Evolutionary conservation across 192 early-diverging fungal genomes (phyloP).

Genomic region (Piromyces finnis): DNA sequence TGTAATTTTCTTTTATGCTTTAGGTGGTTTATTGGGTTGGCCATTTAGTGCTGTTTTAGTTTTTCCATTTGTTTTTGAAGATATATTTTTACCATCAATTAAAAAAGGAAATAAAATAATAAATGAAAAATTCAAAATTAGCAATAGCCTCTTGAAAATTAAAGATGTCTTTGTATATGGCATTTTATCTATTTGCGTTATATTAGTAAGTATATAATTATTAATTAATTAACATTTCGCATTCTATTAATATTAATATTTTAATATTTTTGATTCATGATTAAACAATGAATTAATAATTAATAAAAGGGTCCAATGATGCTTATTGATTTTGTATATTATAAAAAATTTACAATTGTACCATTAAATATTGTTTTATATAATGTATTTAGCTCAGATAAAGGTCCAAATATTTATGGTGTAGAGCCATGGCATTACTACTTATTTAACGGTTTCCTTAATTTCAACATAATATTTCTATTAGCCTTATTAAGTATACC

Average conservation of each 20-base stretch:
- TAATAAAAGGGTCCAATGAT: slow-evolving; percentile 30
- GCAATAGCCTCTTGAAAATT: background rate
- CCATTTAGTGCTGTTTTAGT: slow-evolving; percentile 65
- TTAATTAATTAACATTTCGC: no score
- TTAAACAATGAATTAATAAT: background rate
- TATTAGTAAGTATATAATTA: background rate
- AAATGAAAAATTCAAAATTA: background rate
- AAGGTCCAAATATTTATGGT: background rate
- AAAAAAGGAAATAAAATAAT: background rate
- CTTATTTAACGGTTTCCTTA: slow-evolving; percentile 71
- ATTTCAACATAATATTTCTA: slow-evolving; percentile 70
- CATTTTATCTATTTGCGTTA: background rate
- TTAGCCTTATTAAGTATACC: slow-evolving; percentile 48
- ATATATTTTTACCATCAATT: slow-evolving; percentile 20
- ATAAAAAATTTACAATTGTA: slow-evolving; percentile 46
- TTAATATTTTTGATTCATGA: no score
- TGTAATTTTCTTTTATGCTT: slow-evolving; percentile 37
- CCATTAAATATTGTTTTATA: slow-evolving; percentile 80
- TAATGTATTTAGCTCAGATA: slow-evolving; percentile 53
- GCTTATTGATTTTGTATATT: slow-evolving; percentile 59
- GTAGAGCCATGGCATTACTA: slow-evolving; percentile 90
- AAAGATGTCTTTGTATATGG: background rate
- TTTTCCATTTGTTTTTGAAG: slow-evolving; percentile 59
- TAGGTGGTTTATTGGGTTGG: slow-evolving; percentile 61
- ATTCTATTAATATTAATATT: no score